phyloP scores from a whole-genome alignment of 164 flowering plant genomes.

The Taxillus chinensis region DNA sequence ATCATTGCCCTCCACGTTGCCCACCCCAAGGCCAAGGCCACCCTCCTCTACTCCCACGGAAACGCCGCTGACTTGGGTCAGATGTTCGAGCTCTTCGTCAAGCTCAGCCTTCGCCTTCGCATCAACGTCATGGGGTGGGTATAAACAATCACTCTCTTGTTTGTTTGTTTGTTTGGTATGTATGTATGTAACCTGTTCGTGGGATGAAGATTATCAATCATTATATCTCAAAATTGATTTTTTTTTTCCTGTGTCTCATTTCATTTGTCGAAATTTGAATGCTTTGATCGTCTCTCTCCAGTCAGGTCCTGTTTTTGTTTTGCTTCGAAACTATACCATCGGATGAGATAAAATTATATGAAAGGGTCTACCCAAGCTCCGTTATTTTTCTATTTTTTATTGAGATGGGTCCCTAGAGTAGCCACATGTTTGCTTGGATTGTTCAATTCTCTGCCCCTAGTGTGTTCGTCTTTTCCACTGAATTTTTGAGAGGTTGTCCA shows the following conservation, averaged over 20 bases:
- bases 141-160: slow-evolving; percentile 3
- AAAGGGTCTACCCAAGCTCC: no score
- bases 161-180: neutral
- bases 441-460: no score
- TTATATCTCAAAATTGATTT: neutral
- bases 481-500: no score
- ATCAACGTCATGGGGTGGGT: slow-evolving; percentile 68
- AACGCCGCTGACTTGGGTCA: slow-evolving; percentile 91
- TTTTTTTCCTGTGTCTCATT: neutral
- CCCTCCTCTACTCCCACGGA: slow-evolving; percentile 83
- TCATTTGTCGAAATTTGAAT: neutral
- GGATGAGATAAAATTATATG: no score
- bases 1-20: slow-evolving; percentile 57
- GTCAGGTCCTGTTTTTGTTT: no score
- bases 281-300: neutral
- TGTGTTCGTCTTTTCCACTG: no score
- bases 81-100: slow-evolving; percentile 72
- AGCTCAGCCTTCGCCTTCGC: slow-evolving; percentile 56
- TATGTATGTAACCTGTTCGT: neutral
- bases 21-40: slow-evolving; percentile 52
- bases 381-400: no score
- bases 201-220: neutral
- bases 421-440: no score
- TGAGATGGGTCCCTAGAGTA: no score
- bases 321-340: no score